Percentiles rank a stretch among this genome's conserved stretches.
Evolutionary conservation across 441 rosid species (phyloP).

Genomic region (Mallotus repandus): DNA sequence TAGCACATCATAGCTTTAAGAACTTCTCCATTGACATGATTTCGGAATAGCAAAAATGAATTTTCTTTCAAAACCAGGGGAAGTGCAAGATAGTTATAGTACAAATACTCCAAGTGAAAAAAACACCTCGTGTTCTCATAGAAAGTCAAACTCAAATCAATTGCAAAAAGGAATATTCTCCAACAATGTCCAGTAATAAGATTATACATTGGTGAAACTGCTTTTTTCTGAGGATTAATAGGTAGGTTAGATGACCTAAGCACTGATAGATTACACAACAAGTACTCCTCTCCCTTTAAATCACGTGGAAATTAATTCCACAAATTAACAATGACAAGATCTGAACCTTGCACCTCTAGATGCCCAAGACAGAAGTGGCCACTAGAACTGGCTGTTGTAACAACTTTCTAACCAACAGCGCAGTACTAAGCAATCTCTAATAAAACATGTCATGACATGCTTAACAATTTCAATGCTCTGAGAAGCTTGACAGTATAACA

Average conservation of each 20-base stretch:
- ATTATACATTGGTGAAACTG: neutral
- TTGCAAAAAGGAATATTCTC: neutral
- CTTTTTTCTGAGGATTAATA: too few relatives aligned
- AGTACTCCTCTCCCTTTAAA: too few relatives aligned
- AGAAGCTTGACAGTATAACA: neutral
- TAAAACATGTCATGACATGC: neutral
- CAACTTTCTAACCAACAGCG: too few relatives aligned
- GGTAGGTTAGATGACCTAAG: too few relatives aligned
- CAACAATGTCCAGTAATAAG: neutral
- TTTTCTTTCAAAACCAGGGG: neutral
- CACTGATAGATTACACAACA: too few relatives aligned
- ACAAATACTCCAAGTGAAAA: neutral
- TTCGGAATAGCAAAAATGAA: neutral
- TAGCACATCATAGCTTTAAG: neutral
- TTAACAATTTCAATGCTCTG: neutral
- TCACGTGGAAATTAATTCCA: too few relatives aligned
- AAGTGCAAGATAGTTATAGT: neutral
- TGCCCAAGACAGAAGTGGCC: too few relatives aligned
- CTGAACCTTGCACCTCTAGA: too few relatives aligned
- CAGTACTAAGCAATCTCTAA: too few relatives aligned
- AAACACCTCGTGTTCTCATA: neutral
- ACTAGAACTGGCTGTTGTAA: too few relatives aligned
- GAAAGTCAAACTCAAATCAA: neutral
- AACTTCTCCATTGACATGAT: neutral
- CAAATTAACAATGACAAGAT: too few relatives aligned